Base-by-base conservation (phyloP, 495 filamentous ascomycete genomes). In the Penicillium psychrofluorescens region DNA sequence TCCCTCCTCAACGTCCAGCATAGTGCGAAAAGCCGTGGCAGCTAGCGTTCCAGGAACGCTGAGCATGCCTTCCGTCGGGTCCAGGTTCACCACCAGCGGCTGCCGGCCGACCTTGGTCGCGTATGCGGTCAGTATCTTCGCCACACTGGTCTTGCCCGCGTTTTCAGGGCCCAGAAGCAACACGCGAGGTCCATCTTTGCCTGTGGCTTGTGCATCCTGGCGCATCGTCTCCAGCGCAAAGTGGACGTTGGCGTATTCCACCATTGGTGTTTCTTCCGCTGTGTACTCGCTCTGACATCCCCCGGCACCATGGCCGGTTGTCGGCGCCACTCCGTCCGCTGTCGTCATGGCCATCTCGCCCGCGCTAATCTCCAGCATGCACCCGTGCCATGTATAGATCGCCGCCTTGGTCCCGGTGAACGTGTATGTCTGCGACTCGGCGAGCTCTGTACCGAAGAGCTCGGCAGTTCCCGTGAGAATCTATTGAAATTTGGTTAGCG, bases 361-460 rank as follows among this genome's bases (percentile, higher is more conserved):
- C 7, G 78, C 81, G 33, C 66, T 74, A 44, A 96, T 71, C 60
- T 95, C 88, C 43, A 99, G 61, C 9, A 72, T 78, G 54, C 89
- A 95, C 46, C 94, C 94, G 61, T 90, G 78, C 82, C 85, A 94
- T 35, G 90, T 95, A 65, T 82, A 90, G 48, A 99, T 84, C 16
- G 89, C 88, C 30, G 85, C 83, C 64, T 95, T 95, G 31, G 78
- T 81, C 13, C 88, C 86, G 29, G 74, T 73, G 64, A 99, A 95
- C 34, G 78, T 83, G 73, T 97, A 97, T 1, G 74, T 72, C 43
- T 84, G 81, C 45, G 82, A 85, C 10, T 78, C 75, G 10, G 89
- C 88, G 43, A 99, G 85, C 66, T 97, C 90, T 38, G 90, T 92
- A 59, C 94, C 94, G 67, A 97, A 95, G 55, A 94, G 79, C 71